phyloP scores from a whole-genome alignment of 2,329 filamentous ascomycete genomes.

The Phialophora tarda region DNA sequence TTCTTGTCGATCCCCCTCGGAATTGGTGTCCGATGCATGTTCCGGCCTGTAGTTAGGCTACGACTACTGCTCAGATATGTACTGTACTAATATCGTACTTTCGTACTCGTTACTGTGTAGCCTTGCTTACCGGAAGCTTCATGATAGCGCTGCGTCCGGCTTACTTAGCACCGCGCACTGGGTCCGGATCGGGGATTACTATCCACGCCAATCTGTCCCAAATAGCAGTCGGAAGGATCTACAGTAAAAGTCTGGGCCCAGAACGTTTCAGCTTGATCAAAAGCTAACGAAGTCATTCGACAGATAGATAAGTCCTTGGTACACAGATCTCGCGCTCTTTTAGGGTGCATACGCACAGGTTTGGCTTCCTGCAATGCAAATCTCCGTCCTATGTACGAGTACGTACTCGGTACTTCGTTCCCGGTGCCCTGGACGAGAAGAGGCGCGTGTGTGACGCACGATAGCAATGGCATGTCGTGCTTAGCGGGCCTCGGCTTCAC shows the following conservation, averaged over 20 bases:
- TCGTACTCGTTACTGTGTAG: background rate
- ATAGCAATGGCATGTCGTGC: no score
- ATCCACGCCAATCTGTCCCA: background rate
- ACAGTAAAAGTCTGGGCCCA: no score
- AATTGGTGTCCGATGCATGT: background rate
- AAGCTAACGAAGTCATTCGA: background rate
- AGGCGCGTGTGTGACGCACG: no score
- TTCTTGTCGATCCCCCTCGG: background rate
- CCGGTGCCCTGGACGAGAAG: no score
- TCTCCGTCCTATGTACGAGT: background rate
- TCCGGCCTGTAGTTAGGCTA: no score
- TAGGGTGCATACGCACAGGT: background rate
- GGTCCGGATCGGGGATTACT: background rate
- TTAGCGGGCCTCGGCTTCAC: no score
- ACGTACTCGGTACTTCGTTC: no score
- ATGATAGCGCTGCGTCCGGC: background rate
- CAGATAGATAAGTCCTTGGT: background rate
- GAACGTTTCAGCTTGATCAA: background rate
- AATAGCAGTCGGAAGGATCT: background rate
- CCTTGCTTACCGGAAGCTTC: background rate
- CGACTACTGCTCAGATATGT: no score
- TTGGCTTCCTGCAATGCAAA: no score
- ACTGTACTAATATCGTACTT: no score
- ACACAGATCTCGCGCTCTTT: background rate
- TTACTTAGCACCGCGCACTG: background rate